Base-by-base conservation (phyloP, 2,329 filamentous ascomycete species). In the Graphiopsis chlorocephala region DNA sequence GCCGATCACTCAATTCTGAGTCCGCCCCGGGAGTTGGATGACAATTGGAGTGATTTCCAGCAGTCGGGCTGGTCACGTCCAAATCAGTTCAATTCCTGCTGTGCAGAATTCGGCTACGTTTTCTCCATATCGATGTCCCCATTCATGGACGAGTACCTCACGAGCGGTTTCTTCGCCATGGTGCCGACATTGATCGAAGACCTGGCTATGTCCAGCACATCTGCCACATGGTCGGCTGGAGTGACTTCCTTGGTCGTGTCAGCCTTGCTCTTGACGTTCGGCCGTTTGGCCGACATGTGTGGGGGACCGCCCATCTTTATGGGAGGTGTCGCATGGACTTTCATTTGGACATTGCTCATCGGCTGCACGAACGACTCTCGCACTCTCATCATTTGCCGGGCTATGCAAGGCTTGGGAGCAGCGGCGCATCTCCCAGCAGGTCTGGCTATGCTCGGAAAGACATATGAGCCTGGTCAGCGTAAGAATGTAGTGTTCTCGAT, bases 81-180 rank as follows among this genome's bases (percentile, higher is more conserved):
- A 4, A 8, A 29, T 29, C 28, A 29, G 8, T 29, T 29, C 28
- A 29, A 8, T 8, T 29, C 28, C 28, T 72, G 78, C 58, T 81
- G 81, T 76, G 75, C 83, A 17, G 88, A 91, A 71, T 66, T 86
- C 4, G 82, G 83, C 25, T 91, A 90, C 71, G 83, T 87, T 71
- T 84, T 86, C 69, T 85, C 85, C 0, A 68, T 76, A 12, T 67
- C 70, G 33, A 73, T 74, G 67, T 73, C 73, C 7, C 73, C 74
- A 55, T 28, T 70, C 2, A 64, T 74, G 25, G 71, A 69, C 82
- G 90, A 93, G 78, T 93, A 89, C 76, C 90, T 89, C 72, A 85
- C 94, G 59, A 90, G 88, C 56, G 92, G 92, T 33, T 95, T 93
- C 72, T 86, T 83, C 65, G 79, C 88, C 65, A 78, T 94, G 26